Conservation (phyloP, 2,329 filamentous ascomycete genomes). For the Ascochyta koolunga region DNA sequence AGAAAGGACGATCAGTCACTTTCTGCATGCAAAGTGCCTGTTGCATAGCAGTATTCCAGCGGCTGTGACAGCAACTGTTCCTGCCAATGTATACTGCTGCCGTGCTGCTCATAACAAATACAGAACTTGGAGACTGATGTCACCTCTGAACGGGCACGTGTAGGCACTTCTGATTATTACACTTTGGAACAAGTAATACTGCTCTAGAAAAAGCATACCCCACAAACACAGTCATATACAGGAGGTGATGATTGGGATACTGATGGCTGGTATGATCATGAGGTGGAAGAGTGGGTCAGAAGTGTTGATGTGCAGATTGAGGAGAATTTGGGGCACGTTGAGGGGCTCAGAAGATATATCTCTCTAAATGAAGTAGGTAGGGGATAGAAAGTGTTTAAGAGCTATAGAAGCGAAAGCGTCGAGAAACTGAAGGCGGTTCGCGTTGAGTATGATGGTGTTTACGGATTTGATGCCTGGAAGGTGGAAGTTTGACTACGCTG, state of each 20-base stretch:
- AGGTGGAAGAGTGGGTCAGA: constrained; percentile 41
- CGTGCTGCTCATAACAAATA: too few relatives aligned
- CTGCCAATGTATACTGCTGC: too few relatives aligned
- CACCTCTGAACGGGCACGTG: too few relatives aligned
- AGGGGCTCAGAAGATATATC: constrained; percentile 34
- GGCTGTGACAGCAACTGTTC: too few relatives aligned
- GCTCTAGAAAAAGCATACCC: not conserved
- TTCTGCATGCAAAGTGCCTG: too few relatives aligned
- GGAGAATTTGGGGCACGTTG: constrained; percentile 52
- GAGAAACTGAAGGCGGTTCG: constrained; percentile 40
- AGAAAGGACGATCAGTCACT: too few relatives aligned
- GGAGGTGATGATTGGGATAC: constrained; percentile 19
- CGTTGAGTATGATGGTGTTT: constrained; percentile 50
- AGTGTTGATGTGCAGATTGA: constrained; percentile 59
- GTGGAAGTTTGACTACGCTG: constrained; percentile 44
- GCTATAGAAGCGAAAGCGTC: constrained; percentile 49
- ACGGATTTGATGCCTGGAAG: constrained; percentile 50
- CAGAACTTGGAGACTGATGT: too few relatives aligned
- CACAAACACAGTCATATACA: not conserved
- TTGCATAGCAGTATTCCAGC: too few relatives aligned
- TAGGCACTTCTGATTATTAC: too few relatives aligned
- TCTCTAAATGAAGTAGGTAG: constrained; percentile 32
- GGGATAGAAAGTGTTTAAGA: constrained; percentile 49
- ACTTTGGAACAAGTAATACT: too few relatives aligned
- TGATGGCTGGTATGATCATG: constrained; percentile 14